A percentile compares a stretch with the other conserved stretches of the same genome.
Conservation (phyloP, 345 rosid species). For the Raphanus raphanistrum region DNA sequence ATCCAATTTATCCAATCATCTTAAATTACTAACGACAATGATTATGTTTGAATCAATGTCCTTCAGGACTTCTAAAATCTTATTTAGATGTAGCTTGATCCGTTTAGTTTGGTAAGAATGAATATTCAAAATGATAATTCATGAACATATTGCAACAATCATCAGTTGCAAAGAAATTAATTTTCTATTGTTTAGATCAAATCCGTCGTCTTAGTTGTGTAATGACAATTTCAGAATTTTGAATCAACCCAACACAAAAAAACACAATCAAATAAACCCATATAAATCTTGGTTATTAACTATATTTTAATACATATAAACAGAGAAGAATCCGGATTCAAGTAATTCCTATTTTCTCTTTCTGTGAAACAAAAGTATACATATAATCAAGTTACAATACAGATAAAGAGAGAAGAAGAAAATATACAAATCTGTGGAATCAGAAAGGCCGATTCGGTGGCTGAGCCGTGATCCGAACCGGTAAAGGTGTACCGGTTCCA, state of each 20-base stretch:
- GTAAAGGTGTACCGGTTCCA: slow-evolving; percentile 85
- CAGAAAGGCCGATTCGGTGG: slow-evolving; percentile 50
- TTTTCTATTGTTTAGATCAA: background rate
- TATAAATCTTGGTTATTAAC: background rate
- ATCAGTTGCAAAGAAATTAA: background rate
- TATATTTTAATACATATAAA: background rate
- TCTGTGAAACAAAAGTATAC: slow-evolving; percentile 17
- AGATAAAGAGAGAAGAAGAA: background rate
- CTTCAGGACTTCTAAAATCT: too few relatives aligned
- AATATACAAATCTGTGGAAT: slow-evolving; percentile 23
- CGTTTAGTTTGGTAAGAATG: background rate
- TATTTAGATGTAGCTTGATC: too few relatives aligned
- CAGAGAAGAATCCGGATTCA: slow-evolving; percentile 16
- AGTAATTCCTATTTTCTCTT: slow-evolving; percentile 25
- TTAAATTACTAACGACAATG: too few relatives aligned
- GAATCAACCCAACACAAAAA: background rate
- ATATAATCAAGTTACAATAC: slow-evolving; percentile 29
- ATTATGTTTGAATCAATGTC: too few relatives aligned
- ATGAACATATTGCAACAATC: background rate
- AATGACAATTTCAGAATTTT: background rate
- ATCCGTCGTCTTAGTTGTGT: background rate
- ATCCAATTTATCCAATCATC: too few relatives aligned
- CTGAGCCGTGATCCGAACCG: slow-evolving; percentile 66
- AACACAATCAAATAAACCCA: background rate
- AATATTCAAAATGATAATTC: background rate